Conservation (phyloP, 306 rosid species). For the Arachis stenosperma region DNA sequence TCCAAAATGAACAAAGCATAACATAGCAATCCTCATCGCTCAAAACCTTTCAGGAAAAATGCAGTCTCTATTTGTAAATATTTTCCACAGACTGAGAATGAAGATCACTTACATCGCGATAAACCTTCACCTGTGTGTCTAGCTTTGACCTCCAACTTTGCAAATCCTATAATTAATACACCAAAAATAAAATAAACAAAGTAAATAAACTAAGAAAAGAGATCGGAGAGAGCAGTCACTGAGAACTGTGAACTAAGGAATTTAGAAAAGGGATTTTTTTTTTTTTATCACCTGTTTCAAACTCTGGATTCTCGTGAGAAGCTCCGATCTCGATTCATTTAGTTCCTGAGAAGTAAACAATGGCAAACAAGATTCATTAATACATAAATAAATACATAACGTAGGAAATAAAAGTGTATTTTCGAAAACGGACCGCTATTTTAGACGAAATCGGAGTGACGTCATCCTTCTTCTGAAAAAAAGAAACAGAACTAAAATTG, state of each 20-base stretch:
- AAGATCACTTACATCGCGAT: slow-evolving; percentile 73
- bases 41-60: slow-evolving; percentile 11
- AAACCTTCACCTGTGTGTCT: slow-evolving; percentile 83
- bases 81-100: not conserved
- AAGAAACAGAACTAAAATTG: not conserved
- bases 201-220: not conserved
- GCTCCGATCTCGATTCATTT: slow-evolving; percentile 90
- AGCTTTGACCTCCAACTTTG: slow-evolving; percentile 91
- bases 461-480: slow-evolving; percentile 73
- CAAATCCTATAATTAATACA: slow-evolving; percentile 63
- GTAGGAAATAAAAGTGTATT: not conserved
- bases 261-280: not conserved
- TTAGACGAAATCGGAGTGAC: slow-evolving; percentile 65
- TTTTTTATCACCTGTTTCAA: slow-evolving; percentile 68
- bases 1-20: not conserved
- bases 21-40: not conserved
- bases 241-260: not conserved
- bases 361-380: not conserved
- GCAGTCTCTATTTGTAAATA: not conserved
- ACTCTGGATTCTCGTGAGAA: slow-evolving; percentile 76
- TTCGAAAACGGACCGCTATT: slow-evolving; percentile 55
- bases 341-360: slow-evolving; percentile 64
- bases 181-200: not conserved
- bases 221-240: not conserved
- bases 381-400: not conserved